Percentiles rank a stretch among this genome's conserved stretches.
Evolutionary conservation across 495 filamentous ascomycete genomes (phyloP).

Genomic region (Parathielavia hyrcaniae): DNA sequence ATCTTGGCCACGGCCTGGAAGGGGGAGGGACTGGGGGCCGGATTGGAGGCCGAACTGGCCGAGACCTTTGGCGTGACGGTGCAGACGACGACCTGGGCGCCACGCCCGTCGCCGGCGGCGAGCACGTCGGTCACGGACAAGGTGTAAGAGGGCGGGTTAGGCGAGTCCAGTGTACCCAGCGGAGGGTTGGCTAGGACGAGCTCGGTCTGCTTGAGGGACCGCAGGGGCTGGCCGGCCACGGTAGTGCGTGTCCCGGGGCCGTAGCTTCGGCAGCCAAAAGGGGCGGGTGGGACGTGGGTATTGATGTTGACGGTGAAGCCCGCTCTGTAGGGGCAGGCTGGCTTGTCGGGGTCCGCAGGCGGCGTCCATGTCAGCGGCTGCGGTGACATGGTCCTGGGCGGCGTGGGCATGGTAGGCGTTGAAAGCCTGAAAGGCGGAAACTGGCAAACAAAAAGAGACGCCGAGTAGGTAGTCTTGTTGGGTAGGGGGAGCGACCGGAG

Average conservation of each 20-base stretch:
- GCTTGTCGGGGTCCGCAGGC: not conserved
- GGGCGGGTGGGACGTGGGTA: not conserved
- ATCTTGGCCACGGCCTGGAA: slow-evolving; percentile 20
- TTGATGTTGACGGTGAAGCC: slow-evolving; percentile 1
- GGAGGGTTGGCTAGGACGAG: slow-evolving; percentile 9
- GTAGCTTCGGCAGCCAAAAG: not conserved
- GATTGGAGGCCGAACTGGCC: no score
- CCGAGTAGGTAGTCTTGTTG: no score
- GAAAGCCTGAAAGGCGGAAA: no score
- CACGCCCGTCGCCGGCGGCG: slow-evolving; percentile 5
- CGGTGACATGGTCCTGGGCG: no score
- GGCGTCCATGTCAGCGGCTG: not conserved
- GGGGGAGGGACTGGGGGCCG: no score
- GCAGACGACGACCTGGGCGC: slow-evolving; percentile 11
- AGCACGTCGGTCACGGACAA: not conserved
- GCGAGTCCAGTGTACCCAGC: not conserved
- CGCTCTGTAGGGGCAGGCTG: not conserved
- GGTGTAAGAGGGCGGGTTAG: not conserved
- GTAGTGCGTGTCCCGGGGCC: not conserved
- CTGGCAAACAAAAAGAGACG: no score
- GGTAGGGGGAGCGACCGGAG: no score
- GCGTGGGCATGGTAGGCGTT: no score
- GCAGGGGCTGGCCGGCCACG: not conserved
- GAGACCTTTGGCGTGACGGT: not conserved
- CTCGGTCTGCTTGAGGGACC: slow-evolving; percentile 4